Base-by-base conservation (phyloP, 805 yeast species). In the Ogataea nitratoaversa region DNA sequence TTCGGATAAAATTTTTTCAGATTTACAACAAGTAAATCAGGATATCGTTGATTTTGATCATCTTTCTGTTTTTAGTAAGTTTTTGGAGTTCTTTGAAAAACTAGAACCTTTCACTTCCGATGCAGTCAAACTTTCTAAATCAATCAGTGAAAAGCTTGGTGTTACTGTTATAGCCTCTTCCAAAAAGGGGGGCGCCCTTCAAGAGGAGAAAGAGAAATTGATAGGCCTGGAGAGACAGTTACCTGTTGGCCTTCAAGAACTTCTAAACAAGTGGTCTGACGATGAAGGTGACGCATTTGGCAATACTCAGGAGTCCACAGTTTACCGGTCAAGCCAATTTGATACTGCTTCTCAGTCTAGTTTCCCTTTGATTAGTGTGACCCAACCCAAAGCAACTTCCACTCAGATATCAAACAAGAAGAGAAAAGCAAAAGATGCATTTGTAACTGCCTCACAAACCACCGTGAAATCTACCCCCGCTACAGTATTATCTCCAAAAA, bases 261-360 rank as follows among this genome's bases (percentile, higher is more conserved):
- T 54, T 20, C 31, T 53, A 6, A 48, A 48, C 17, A 40, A 40
- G 6, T 54, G 57, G 53, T 40, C 48, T 3, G 49, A 44, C 17
- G 42, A 42, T 14, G 44, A 42, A 30, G 24, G 24, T 19, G 28
- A 5, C 14, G 8, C 17, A 12, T 9, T n/a, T 19, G n/a, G 4
- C 5, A 20, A 29, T n/a, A 36, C 20, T 7, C 20, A 2, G 2
- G n/a, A 12, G 11, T 8, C 14, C 4, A 4, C 19, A 3, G 18
- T 16, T 5, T 11, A 28, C 9, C 14, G 4, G 9, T 8, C 32
- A 20, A 23, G 19, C 33, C 34, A 20, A 12, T 18, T 33, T 22
- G 20, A 25, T 27, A 6, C n/a, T 6, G 25, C 14, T 2, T 30
- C 40, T 8, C 46, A 43, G 13, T 27, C 29, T 30, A 33, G 22